Conservation (phyloP, 2,329 filamentous ascomycete genomes). For the Botrytis cinerea region DNA sequence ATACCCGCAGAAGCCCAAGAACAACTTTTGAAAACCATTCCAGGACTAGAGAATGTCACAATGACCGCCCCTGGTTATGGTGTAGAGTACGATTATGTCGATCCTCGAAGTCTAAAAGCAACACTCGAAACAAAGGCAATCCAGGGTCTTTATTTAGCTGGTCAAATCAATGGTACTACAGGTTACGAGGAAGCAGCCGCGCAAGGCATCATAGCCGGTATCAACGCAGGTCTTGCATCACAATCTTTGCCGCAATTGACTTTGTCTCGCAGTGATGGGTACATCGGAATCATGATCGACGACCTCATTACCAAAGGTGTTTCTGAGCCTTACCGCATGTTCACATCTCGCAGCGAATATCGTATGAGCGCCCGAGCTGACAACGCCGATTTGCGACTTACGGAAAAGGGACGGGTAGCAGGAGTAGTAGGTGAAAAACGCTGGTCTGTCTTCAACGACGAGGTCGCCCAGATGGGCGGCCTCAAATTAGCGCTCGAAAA, state of each 20-base stretch:
- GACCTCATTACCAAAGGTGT: constrained; percentile 97
- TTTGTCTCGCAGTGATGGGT: constrained; percentile 81
- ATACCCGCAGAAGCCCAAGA: constrained; percentile 86
- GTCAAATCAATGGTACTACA: constrained; percentile 97
- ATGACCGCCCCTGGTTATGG: constrained; percentile 97
- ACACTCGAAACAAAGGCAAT: constrained; percentile 95
- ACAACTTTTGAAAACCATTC: constrained; percentile 79
- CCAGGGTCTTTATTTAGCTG: constrained; percentile 83
- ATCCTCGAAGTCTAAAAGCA: constrained; percentile 83
- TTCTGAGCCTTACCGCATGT: constrained; percentile 97
- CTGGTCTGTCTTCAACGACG: constrained; percentile 70
- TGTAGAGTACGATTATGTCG: constrained; percentile 98
- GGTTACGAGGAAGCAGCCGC: constrained; percentile 97
- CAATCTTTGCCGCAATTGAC: constrained; percentile 64
- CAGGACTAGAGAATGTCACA: constrained; percentile 81
- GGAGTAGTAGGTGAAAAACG: constrained; percentile 78
- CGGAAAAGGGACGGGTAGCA: constrained; percentile 70
- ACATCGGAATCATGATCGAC: constrained; percentile 98
- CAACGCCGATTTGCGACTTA: constrained; percentile 89
- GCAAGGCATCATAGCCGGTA: constrained; percentile 88
- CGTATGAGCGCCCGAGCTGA: constrained; percentile 89
- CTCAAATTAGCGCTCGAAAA: constrained; percentile 62
- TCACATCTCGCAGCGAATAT: constrained; percentile 93
- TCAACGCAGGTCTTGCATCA: constrained; percentile 86
- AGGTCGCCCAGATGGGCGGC: constrained; percentile 65